phyloP scores from a whole-genome alignment of 768 basidiomycete genomes.

The Lactarius vividus region DNA sequence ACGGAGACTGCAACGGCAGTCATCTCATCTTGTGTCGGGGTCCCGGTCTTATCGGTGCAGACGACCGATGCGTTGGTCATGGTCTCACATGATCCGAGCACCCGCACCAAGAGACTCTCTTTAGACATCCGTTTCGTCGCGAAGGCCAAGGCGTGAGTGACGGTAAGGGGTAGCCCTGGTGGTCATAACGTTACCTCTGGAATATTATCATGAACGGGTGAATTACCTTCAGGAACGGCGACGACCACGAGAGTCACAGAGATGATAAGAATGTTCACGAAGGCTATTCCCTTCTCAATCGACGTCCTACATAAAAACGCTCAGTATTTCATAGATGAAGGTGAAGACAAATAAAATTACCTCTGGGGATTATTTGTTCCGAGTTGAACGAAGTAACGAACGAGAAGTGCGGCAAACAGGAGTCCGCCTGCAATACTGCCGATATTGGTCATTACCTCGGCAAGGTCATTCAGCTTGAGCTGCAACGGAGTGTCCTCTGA shows the following conservation, averaged over 20 bases:
- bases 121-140: conserved; percentile 97
- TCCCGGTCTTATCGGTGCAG: conserved; percentile 95
- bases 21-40: conserved; percentile 94
- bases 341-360: conserved; percentile 32
- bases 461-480: conserved; percentile 88
- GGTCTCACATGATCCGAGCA: conserved; percentile 95
- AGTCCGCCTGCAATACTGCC: conserved; percentile 79
- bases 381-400: conserved; percentile 91
- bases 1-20: conserved; percentile 93
- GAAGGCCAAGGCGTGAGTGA: conserved; percentile 93
- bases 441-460: conserved; percentile 91
- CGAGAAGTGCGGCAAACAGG: conserved; percentile 86
- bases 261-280: conserved; percentile 92
- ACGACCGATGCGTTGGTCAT: conserved; percentile 98
- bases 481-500: conserved; percentile 91
- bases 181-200: conserved; percentile 5
- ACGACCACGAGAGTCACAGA: conserved; percentile 89
- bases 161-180: conserved; percentile 86
- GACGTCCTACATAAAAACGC: conserved; percentile 46
- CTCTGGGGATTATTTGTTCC: conserved; percentile 55
- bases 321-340: neutral
- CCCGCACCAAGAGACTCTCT: conserved; percentile 91
- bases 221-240: conserved; percentile 74
- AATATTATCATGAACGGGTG: conserved; percentile 11
- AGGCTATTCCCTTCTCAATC: conserved; percentile 82